phyloP scores from a whole-genome alignment of 2,329 filamentous ascomycete genomes.

The Diplodia scrobiculata region DNA sequence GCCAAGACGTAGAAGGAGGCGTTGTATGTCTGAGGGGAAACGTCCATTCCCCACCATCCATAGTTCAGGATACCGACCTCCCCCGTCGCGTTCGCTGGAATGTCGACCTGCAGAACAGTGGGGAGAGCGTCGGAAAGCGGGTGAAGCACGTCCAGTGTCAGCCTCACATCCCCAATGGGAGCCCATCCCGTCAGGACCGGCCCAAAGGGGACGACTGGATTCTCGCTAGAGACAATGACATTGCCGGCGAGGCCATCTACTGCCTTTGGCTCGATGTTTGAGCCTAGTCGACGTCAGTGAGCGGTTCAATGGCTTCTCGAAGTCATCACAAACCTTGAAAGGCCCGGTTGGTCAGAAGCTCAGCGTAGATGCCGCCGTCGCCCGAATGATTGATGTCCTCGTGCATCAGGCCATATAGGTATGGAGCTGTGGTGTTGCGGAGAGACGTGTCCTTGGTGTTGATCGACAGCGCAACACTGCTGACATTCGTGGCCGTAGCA shows the following conservation, averaged over 20 bases:
- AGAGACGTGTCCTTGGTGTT: slow-evolving; percentile 25
- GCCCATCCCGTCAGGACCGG: slow-evolving; percentile 36
- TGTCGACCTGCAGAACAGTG: slow-evolving; percentile 48
- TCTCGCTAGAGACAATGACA: slow-evolving; percentile 35
- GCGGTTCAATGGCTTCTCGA: background rate
- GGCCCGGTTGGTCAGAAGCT: slow-evolving; percentile 69
- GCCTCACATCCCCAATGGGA: slow-evolving; percentile 40
- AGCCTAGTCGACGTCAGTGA: slow-evolving; percentile 30
- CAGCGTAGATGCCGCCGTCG: slow-evolving; percentile 72
- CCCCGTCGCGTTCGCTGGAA: slow-evolving; percentile 43
- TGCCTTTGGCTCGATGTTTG: slow-evolving; percentile 31
- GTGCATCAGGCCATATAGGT: slow-evolving; percentile 29
- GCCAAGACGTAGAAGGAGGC: slow-evolving; percentile 55
- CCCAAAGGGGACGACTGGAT: slow-evolving; percentile 38
- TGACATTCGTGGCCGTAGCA: slow-evolving; percentile 24
- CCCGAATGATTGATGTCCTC: slow-evolving; percentile 69
- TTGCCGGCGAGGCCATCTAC: slow-evolving; percentile 34
- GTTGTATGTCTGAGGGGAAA: slow-evolving; percentile 52
- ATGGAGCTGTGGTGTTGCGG: slow-evolving; percentile 29
- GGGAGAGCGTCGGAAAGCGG: slow-evolving; percentile 52
- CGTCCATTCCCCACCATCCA: slow-evolving; percentile 57
- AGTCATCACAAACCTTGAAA: slow-evolving; percentile 57
- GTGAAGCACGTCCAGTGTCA: slow-evolving; percentile 46
- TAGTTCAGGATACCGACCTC: slow-evolving; percentile 54
- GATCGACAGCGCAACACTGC: slow-evolving; percentile 20